Evolutionary conservation across 352 stramenopile genomes (phyloP).

Genomic region (Globisporangium barbulae): DNA sequence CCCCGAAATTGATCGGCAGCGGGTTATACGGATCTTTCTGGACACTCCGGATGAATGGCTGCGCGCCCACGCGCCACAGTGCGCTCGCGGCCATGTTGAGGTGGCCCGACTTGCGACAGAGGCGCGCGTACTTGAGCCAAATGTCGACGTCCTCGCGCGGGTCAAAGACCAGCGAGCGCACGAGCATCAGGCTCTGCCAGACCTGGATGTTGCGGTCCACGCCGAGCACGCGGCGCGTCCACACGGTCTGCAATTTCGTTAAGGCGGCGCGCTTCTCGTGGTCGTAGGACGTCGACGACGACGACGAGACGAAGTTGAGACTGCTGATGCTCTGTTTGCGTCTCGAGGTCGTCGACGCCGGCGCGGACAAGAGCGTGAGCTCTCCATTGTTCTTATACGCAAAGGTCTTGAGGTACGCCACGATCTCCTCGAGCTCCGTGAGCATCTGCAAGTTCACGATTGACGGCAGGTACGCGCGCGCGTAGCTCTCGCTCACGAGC

Average conservation of each 20-base stretch:
- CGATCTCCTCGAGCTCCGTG: constrained; percentile 93
- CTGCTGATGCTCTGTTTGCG: constrained; percentile 79
- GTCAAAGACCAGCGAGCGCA: constrained; percentile 92
- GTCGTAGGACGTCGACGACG: constrained; percentile 67
- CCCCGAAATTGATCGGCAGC: constrained; percentile 68
- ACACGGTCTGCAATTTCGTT: constrained; percentile 76
- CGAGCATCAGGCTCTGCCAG: constrained; percentile 95
- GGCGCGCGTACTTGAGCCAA: constrained; percentile 92
- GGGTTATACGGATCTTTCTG: constrained; percentile 59
- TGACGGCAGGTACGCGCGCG: constrained; percentile 93
- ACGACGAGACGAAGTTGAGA: constrained; percentile 74
- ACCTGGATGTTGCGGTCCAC: constrained; percentile 92
- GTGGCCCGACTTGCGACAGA: constrained; percentile 91
- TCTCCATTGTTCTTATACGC: constrained; percentile 78
- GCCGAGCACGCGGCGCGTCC: constrained; percentile 91
- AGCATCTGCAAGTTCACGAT: constrained; percentile 98
- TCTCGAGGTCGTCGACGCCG: constrained; percentile 33
- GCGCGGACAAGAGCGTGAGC: constrained; percentile 58
- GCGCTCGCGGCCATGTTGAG: constrained; percentile 82
- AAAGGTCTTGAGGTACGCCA: constrained; percentile 81
- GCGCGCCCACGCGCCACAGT: constrained; percentile 73
- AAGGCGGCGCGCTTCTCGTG: constrained; percentile 71
- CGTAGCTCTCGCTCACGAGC: constrained; percentile 97
- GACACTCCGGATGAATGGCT: constrained; percentile 80
- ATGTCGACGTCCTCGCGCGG: constrained; percentile 89